Evolutionary conservation across 1,284 basidiomycete genomes (phyloP).

Genomic region (Papiliotrema flavescens): DNA sequence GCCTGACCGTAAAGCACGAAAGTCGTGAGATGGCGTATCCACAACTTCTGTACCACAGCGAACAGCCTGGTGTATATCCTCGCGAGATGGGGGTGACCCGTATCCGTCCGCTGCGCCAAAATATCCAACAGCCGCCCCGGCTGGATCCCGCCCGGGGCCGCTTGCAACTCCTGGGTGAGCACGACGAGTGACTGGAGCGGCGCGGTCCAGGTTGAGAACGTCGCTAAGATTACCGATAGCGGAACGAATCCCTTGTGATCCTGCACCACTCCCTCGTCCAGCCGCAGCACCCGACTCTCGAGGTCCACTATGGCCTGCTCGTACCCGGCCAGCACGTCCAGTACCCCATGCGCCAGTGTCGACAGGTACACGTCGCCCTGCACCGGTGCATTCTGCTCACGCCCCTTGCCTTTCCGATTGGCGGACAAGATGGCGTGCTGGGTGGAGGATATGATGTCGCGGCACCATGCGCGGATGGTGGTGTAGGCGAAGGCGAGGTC

Average conservation of each 20-base stretch:
- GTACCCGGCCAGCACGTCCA: slow-evolving; percentile 71
- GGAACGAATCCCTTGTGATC: slow-evolving; percentile 64
- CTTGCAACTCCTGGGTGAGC: slow-evolving; percentile 56
- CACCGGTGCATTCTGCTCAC: slow-evolving; percentile 9
- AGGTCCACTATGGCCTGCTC: slow-evolving; percentile 73
- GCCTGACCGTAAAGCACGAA: slow-evolving; percentile 71
- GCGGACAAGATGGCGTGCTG: slow-evolving; percentile 41
- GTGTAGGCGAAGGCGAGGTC: slow-evolving; percentile 68
- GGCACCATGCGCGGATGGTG: slow-evolving; percentile 57
- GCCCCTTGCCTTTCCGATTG: slow-evolving; percentile 14
- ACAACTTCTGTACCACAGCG: slow-evolving; percentile 69
- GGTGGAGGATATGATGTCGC: slow-evolving; percentile 31
- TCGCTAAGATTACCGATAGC: slow-evolving; percentile 70
- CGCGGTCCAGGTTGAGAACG: slow-evolving; percentile 78
- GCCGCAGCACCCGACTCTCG: slow-evolving; percentile 68
- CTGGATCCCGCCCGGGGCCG: slow-evolving; percentile 13
- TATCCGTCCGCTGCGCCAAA: slow-evolving; percentile 63
- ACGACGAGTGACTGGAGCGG: slow-evolving; percentile 66
- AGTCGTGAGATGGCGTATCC: slow-evolving; percentile 70
- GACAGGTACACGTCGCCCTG: slow-evolving; percentile 54
- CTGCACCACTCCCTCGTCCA: slow-evolving; percentile 68
- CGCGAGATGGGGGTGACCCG: slow-evolving; percentile 70
- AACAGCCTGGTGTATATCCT: slow-evolving; percentile 64
- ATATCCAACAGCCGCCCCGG: slow-evolving; percentile 75
- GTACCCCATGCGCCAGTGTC: slow-evolving; percentile 67